phyloP scores from a whole-genome alignment of 192 early-diverging fungal genomes.

The Cetraspora pellucida region DNA sequence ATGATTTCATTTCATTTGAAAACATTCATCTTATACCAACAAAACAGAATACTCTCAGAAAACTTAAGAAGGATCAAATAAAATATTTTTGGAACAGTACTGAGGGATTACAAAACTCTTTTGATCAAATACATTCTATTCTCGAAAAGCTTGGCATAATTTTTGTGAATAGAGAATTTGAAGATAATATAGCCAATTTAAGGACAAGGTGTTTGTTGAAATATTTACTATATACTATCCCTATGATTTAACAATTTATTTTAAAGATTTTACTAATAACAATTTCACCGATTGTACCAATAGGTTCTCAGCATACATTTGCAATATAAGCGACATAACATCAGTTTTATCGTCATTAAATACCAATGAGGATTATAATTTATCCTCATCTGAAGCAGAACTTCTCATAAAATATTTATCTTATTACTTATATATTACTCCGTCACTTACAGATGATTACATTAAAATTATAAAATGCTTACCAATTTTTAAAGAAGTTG shows the following conservation, averaged over 20 bases:
- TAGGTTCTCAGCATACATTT: neutral
- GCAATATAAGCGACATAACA: neutral
- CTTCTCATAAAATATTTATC: neutral
- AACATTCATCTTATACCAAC: neutral
- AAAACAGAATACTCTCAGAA: neutral
- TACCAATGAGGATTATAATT: neutral
- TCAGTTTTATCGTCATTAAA: neutral
- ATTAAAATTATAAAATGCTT: neutral
- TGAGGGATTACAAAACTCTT: neutral
- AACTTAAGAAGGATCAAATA: neutral
- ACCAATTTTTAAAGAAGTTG: neutral
- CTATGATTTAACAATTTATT: no score
- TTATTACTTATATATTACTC: neutral
- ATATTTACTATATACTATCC: no score
- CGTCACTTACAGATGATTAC: neutral
- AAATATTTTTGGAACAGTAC: neutral
- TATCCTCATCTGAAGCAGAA: neutral
- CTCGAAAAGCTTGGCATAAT: neutral
- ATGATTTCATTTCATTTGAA: neutral
- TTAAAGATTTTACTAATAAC: neutral
- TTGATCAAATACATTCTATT: neutral
- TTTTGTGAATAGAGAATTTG: neutral
- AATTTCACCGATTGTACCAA: neutral
- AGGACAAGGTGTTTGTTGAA: neutral
- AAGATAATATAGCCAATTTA: neutral